Evolutionary conservation across 2,329 filamentous ascomycete genomes (phyloP).

Genomic region (Phialocephala sp.): DNA sequence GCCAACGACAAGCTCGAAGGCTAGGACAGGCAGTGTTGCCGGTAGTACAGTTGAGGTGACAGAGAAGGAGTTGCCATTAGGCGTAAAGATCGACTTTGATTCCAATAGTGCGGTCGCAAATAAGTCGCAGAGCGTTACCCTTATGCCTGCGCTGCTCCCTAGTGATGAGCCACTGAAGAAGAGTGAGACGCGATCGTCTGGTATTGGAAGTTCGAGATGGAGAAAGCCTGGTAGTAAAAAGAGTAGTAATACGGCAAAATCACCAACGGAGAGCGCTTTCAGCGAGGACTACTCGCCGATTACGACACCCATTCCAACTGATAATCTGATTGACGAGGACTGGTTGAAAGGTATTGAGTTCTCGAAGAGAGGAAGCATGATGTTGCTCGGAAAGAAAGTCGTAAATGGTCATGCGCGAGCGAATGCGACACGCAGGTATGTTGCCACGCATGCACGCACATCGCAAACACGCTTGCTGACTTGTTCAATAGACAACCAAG

Average conservation of each 20-base stretch:
- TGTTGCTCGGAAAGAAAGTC: slow-evolving; percentile 57
- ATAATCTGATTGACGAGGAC: slow-evolving; percentile 62
- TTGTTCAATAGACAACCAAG: slow-evolving; percentile 35
- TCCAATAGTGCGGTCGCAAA: slow-evolving; percentile 6
- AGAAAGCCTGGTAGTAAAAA: slow-evolving; percentile 33
- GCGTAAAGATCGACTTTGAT: slow-evolving; percentile 37
- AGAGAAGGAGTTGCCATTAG: slow-evolving; percentile 34
- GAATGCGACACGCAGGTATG: slow-evolving; percentile 37
- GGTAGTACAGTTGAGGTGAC: slow-evolving; percentile 10
- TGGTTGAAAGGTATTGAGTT: slow-evolving; percentile 63
- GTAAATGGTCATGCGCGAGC: slow-evolving; percentile 34
- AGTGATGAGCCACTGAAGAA: slow-evolving; percentile 14
- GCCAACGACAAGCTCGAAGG: slow-evolving; percentile 51
- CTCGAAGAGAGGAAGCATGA: slow-evolving; percentile 67
- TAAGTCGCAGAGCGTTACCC: not conserved
- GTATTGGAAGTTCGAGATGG: not conserved
- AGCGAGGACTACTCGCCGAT: slow-evolving; percentile 55
- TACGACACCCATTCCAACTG: slow-evolving; percentile 61
- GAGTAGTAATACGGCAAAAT: not conserved
- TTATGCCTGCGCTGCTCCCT: slow-evolving; percentile 9
- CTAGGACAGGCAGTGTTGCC: slow-evolving; percentile 49
- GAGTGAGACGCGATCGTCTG: slow-evolving; percentile 19
- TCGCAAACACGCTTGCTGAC: slow-evolving; percentile 23
- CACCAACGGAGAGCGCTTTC: slow-evolving; percentile 14
- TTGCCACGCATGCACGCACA: not conserved